phyloP scores from a whole-genome alignment of 169 alveolate species.

The Plasmodium fragile region DNA sequence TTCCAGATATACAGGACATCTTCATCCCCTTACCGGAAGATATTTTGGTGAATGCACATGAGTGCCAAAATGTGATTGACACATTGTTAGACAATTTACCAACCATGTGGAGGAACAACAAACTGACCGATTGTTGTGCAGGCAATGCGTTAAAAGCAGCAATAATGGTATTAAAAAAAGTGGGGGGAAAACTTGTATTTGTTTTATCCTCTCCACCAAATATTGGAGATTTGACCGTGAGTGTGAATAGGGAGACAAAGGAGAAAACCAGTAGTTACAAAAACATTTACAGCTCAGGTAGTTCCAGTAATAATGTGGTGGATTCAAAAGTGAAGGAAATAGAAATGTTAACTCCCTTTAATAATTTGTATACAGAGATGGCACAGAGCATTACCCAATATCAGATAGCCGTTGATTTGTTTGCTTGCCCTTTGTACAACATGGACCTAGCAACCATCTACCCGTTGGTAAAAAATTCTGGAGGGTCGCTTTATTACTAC shows the following conservation, averaged over 20 bases:
- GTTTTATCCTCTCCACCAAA: conserved; percentile 90
- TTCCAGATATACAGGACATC: conserved; percentile 93
- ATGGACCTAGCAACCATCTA: conserved; percentile 70
- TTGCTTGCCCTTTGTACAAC: conserved; percentile 77
- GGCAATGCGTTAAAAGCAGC: conserved; percentile 94
- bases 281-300: conserved; percentile 61
- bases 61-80: conserved; percentile 81
- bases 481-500: conserved; percentile 68
- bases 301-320: conserved; percentile 63
- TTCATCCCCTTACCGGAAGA: conserved; percentile 96
- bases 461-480: conserved; percentile 57
- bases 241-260: conserved; percentile 79
- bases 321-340: conserved; percentile 81
- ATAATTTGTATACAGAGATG: conserved; percentile 77
- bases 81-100: conserved; percentile 90
- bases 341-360: conserved; percentile 80
- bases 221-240: conserved; percentile 89
- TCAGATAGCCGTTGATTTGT: conserved; percentile 84
- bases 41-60: conserved; percentile 90
- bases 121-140: conserved; percentile 88
- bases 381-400: conserved; percentile 84
- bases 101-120: conserved; percentile 88
- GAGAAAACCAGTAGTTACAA: conserved; percentile 74
- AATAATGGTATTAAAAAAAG: conserved; percentile 91
- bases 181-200: conserved; percentile 95